A percentile compares a stretch with the other conserved stretches of the same genome.
phyloP scores from a whole-genome alignment of 441 rosid species.

The Dalechampia spathulata region DNA sequence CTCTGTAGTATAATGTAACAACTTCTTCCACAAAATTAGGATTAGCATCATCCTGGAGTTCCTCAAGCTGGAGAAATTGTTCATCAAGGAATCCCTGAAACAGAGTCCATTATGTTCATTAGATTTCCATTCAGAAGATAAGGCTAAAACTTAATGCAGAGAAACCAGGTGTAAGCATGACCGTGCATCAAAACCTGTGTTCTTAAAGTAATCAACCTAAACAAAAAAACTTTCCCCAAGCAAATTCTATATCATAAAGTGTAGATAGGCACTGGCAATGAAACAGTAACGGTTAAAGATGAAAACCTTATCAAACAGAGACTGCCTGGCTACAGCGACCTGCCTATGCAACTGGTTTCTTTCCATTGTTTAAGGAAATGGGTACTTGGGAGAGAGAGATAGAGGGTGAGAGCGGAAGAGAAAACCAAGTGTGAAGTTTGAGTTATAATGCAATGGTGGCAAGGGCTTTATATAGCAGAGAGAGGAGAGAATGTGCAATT shows the following conservation, averaged over 20 bases:
- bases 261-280: neutral
- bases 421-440: neutral
- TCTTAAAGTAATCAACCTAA: no score
- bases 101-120: neutral
- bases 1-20: slow-evolving; percentile 69
- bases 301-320: slow-evolving; percentile 88
- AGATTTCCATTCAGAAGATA: neutral
- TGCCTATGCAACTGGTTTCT: slow-evolving; percentile 60
- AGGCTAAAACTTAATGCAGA: no score
- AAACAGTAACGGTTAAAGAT: neutral
- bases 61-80: slow-evolving; percentile 82
- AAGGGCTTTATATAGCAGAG: slow-evolving; percentile 39
- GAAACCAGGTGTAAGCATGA: no score
- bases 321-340: slow-evolving; percentile 60
- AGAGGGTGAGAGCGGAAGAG: no score
- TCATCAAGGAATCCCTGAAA: slow-evolving; percentile 82
- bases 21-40: slow-evolving; percentile 95
- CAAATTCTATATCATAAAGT: no score
- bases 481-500: slow-evolving; percentile 7
- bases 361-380: slow-evolving; percentile 29
- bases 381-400: neutral
- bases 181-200: no score
- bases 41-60: slow-evolving; percentile 91
- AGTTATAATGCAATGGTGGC: slow-evolving; percentile 24
- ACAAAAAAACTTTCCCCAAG: no score